phyloP scores from a whole-genome alignment of 2,329 filamentous ascomycete genomes.

The Pseudocercospora fijiensis region DNA sequence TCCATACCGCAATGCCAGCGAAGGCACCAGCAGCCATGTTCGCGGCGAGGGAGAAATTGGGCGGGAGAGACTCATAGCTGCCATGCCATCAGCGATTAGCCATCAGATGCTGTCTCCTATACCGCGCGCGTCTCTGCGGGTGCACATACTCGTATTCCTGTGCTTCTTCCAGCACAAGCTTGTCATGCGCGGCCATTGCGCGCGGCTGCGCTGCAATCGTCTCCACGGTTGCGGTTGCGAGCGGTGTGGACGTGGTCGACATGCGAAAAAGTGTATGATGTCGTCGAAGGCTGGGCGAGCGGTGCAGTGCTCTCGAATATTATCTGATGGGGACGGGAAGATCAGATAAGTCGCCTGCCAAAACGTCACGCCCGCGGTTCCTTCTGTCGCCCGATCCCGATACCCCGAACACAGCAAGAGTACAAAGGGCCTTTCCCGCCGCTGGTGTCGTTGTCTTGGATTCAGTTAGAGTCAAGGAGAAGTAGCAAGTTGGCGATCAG shows the following conservation, averaged over 20 bases:
- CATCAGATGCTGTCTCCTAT: conserved; percentile 14
- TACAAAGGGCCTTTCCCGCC: not conserved
- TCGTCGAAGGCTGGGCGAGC: not conserved
- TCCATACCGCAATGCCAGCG: conserved; percentile 84
- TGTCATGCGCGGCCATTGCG: conserved; percentile 37
- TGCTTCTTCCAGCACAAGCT: conserved; percentile 34
- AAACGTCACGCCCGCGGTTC: not conserved
- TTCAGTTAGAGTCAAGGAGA: not conserved
- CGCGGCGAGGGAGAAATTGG: conserved; percentile 88
- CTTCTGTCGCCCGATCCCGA: not conserved
- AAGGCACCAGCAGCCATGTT: conserved; percentile 98
- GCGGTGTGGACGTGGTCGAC: conserved; percentile 21
- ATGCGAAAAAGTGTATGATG: conserved; percentile 14
- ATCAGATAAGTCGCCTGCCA: not conserved
- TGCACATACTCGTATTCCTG: conserved; percentile 42
- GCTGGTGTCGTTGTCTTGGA: not conserved
- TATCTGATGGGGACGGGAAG: conserved; percentile 3
- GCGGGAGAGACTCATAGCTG: conserved; percentile 88
- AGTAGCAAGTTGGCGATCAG: not conserved
- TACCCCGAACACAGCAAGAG: not conserved
- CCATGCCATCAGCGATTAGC: conserved; percentile 28
- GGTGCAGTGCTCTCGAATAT: not conserved
- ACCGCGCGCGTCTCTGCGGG: conserved; percentile 6
- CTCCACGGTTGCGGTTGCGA: conserved; percentile 23
- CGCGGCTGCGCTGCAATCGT: conserved; percentile 20